Conservation (phyloP, 768 basidiomycete genomes). For the Daedaleopsis nitida region DNA sequence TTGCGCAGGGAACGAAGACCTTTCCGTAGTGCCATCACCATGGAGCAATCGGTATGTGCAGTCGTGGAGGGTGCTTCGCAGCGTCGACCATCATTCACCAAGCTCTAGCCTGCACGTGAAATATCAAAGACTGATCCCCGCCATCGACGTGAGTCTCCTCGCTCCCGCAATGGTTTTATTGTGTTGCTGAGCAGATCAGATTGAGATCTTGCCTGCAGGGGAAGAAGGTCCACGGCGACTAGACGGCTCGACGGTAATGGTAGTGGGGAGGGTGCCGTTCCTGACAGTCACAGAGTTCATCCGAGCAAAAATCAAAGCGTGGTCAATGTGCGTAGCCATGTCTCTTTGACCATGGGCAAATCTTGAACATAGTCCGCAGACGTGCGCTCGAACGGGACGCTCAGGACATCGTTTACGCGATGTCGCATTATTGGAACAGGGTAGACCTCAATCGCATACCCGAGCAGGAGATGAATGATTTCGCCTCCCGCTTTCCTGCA, state of each 20-base stretch:
- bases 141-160: constrained; percentile 62
- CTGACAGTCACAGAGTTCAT: constrained; percentile 85
- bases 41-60: constrained; percentile 77
- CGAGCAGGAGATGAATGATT: constrained; percentile 83
- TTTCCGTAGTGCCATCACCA: constrained; percentile 72
- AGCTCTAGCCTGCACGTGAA: constrained; percentile 65
- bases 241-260: constrained; percentile 67
- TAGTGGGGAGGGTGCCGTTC: constrained; percentile 73
- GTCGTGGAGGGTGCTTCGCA: background rate
- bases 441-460: constrained; percentile 86
- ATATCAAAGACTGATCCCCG: constrained; percentile 74
- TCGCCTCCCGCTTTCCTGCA: constrained; percentile 59
- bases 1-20: constrained; percentile 60
- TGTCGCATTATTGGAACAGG: constrained; percentile 77
- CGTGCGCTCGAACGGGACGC: constrained; percentile 74
- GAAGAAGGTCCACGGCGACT: constrained; percentile 79
- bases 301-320: constrained; percentile 80
- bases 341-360: constrained; percentile 23
- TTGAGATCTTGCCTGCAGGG: constrained; percentile 82
- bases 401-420: constrained; percentile 70
- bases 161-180: background rate
- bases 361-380: constrained; percentile 39
- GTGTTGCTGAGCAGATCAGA: constrained; percentile 43
- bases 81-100: constrained; percentile 9
- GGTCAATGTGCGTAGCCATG: constrained; percentile 65